Base-by-base conservation (phyloP, 768 basidiomycete species). In the Tricholoma matsutake region DNA sequence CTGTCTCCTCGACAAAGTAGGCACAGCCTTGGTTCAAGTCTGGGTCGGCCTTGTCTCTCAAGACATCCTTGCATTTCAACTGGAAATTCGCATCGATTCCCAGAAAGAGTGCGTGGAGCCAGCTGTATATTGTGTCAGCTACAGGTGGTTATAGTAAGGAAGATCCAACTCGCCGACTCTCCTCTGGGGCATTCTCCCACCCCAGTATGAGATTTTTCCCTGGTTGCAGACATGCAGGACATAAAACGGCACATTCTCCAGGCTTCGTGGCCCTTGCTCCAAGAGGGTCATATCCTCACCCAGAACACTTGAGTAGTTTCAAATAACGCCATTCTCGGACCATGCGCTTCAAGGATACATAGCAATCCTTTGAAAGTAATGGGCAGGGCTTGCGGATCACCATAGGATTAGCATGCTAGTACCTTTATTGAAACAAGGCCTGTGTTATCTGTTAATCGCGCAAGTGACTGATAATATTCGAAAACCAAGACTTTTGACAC, bases 211-310 rank as follows among this genome's bases (percentile, higher is more conserved):
- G 39, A 54, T 75, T 74, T 18, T 63, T 68, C 0, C 59, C 65
- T 0, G 69, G 72, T 8, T 73, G 69, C 1, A 70, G 72, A 57
- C 69, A 74, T 6, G 67, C 69, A 16, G 71, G 69, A 54, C 72
- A 75, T 37, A 63, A 22, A 9, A 74, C 56, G 1, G 72, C 71
- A 25, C 68, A 65, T 55, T 67, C 63, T 0, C 71, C 70, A 6
- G 41, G 39, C 31, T 64, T 47, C 8, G 67, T 70, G 4, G 6
- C 59, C 4, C 25, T 53, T n/a, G 65, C 47, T 6, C 72, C 70
- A 8, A 7, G 41, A 14, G 61, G 51, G 22, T 67, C 67, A 57
- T 70, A 61, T 7, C 61, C 69, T 6, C 67, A 20, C 10, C 66
- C 71, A 0, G 62, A 65, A 14, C 64, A 67, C 57, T 71, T 71